These are phyloP conservation scores for Aschersonia sp. DNA, from an alignment of 2,329 filamentous ascomycete species.

Conservation along the genomic window DNA sequence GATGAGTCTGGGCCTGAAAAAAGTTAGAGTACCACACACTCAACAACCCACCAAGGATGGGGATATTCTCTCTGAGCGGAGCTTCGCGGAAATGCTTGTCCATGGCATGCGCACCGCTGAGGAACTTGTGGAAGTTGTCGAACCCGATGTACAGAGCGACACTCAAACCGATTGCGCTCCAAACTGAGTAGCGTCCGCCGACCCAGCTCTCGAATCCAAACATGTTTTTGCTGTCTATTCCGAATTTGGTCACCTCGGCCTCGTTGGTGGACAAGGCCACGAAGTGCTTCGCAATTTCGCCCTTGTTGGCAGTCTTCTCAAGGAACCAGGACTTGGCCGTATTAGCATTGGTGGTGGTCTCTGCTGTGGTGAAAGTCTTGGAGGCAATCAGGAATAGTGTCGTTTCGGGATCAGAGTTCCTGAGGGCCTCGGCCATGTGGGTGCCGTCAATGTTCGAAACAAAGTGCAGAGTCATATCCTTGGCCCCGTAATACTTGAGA, in stretches of 20 bases:
- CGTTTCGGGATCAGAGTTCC: constrained; percentile 81
- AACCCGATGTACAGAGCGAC: constrained; percentile 91
- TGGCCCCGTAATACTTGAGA: constrained; percentile 83
- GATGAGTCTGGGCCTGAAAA: constrained; percentile 93
- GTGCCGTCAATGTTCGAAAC: constrained; percentile 99
- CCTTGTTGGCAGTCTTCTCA: constrained; percentile 59
- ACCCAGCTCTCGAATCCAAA: constrained; percentile 99
- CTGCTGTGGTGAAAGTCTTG: constrained; percentile 98
- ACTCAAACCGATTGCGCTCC: constrained; percentile 94
- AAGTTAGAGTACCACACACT: constrained; percentile 99
- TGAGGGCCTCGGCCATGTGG: constrained; percentile 87
- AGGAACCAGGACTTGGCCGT: constrained; percentile 96
- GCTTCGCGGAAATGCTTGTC: constrained; percentile 94
- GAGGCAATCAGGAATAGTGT: constrained; percentile 98
- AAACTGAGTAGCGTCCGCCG: constrained; percentile 94
- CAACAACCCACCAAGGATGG: constrained; percentile 76
- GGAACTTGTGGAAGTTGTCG: constrained; percentile 95
- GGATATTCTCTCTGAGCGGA: constrained; percentile 89
- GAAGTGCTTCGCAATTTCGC: constrained; percentile 95
- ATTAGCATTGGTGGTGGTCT: constrained; percentile 95
- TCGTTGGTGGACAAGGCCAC: constrained; percentile 96
- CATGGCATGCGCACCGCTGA: constrained; percentile 90
- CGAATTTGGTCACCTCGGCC: constrained; percentile 90
- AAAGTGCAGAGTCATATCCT: constrained; percentile 82
- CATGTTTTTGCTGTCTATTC: constrained; percentile 98